Evolutionary conservation across 345 rosid species (phyloP).

Genomic region (Cardiospermum halicacabum): DNA sequence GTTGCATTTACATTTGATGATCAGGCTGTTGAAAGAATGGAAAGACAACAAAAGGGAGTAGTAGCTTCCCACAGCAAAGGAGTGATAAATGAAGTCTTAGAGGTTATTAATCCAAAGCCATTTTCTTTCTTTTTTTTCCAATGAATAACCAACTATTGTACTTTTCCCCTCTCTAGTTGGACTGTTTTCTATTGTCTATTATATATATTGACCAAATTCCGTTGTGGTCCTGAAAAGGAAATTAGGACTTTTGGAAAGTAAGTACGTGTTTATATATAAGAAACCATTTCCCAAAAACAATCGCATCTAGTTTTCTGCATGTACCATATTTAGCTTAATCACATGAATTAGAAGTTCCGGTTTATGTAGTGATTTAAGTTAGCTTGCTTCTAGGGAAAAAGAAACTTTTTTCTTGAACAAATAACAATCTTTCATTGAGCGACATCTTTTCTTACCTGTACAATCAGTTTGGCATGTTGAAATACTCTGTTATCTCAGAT

Average conservation of each 20-base stretch:
- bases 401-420: background rate
- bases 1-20: conserved; percentile 95
- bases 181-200: too few species aligned
- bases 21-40: conserved; percentile 74
- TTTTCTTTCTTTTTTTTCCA: too few species aligned
- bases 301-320: background rate
- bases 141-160: too few species aligned
- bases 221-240: too few species aligned
- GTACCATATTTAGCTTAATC: background rate
- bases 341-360: background rate
- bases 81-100: conserved; percentile 84
- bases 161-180: too few species aligned
- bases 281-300: too few species aligned
- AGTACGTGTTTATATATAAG: too few species aligned
- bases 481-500: too few species aligned
- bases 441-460: background rate
- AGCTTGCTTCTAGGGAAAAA: background rate
- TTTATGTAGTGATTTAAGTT: background rate
- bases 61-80: conserved; percentile 81
- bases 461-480: background rate
- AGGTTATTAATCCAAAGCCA: conserved; percentile 69
- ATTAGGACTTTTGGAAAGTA: too few species aligned
- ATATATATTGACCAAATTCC: too few species aligned
- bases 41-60: conserved; percentile 64
- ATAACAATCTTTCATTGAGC: background rate